These are phyloP conservation scores for Cystobasidium pallidum DNA, from an alignment of 1,284 basidiomycete genomes.

Conservation along the genomic window DNA sequence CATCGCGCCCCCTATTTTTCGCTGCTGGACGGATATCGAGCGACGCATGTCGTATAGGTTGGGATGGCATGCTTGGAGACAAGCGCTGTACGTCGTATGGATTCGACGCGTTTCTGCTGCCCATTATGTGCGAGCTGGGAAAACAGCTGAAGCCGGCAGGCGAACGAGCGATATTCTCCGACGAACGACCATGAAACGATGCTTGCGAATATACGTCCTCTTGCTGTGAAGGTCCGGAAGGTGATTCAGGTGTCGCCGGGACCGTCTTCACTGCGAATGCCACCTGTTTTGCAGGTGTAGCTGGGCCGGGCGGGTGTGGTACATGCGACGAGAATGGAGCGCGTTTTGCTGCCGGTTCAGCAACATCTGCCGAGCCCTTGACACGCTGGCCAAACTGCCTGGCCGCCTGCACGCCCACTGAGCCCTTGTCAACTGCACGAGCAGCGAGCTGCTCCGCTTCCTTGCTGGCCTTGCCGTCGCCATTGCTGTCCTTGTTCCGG, in stretches of 20 bases:
- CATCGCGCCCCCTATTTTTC: slow-evolving; percentile 12
- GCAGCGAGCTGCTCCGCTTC: not conserved
- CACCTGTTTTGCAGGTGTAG: slow-evolving; percentile 25
- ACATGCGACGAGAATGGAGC: not conserved
- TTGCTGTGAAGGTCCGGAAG: not conserved
- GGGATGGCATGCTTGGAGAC: slow-evolving; percentile 3
- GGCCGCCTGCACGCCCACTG: not conserved
- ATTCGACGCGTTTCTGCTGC: slow-evolving; percentile 14
- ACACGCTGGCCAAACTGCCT: not conserved
- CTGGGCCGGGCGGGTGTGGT: not conserved
- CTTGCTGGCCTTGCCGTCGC: slow-evolving; percentile 9
- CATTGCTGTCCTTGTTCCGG: slow-evolving; percentile 27
- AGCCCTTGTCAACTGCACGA: not conserved
- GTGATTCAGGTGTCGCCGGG: slow-evolving; percentile 4
- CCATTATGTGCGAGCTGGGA: not conserved
- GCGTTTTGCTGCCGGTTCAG: not conserved
- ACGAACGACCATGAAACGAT: slow-evolving; percentile 11
- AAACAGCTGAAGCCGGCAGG: slow-evolving; percentile 10
- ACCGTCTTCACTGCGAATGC: slow-evolving; percentile 18
- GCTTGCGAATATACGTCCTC: not conserved
- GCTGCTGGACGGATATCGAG: slow-evolving; percentile 7
- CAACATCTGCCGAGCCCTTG: not conserved
- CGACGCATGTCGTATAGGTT: slow-evolving; percentile 22
- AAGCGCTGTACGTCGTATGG: not conserved
- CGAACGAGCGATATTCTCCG: slow-evolving; percentile 5